Conservation (phyloP, 164 flowering plant genomes). For the Sextonia rubra region DNA sequence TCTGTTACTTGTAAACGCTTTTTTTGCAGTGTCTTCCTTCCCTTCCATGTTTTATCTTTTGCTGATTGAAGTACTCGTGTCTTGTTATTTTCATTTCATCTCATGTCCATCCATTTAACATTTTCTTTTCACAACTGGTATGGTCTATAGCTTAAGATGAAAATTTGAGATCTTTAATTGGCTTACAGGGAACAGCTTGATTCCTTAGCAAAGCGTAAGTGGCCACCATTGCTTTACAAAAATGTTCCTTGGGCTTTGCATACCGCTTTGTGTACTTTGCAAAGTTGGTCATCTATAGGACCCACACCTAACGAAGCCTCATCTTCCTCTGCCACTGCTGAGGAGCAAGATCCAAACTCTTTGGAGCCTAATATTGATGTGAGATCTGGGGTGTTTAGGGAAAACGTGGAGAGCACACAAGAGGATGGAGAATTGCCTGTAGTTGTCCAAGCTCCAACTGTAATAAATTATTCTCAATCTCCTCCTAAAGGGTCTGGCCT, state of each 20-base stretch:
- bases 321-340: slow-evolving; percentile 34
- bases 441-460: slow-evolving; percentile 32
- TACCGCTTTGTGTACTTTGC: slow-evolving; percentile 51
- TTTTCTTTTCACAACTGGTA: slow-evolving; percentile 12
- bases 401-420: slow-evolving; percentile 51
- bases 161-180: slow-evolving; percentile 41
- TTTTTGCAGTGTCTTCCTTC: slow-evolving; percentile 3
- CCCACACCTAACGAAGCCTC: slow-evolving; percentile 24
- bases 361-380: slow-evolving; percentile 36
- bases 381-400: slow-evolving; percentile 41
- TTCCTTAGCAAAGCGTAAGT: slow-evolving; percentile 64
- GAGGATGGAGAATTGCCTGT: slow-evolving; percentile 98
- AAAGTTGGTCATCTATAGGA: slow-evolving; percentile 47
- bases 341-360: slow-evolving; percentile 37
- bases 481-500: slow-evolving; percentile 35
- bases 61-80: not conserved
- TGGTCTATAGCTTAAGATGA: slow-evolving; percentile 23
- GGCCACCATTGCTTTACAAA: slow-evolving; percentile 62
- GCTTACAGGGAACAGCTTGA: slow-evolving; percentile 91
- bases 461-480: slow-evolving; percentile 24
- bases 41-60: slow-evolving; percentile 2
- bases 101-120: not conserved
- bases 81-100: not conserved
- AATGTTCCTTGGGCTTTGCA: slow-evolving; percentile 84
- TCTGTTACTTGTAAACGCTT: not conserved